A percentile compares a stretch with the other conserved stretches of the same genome.
phyloP scores from a whole-genome alignment of 1,139 yeast species.

The Scheffersomyces lignicola region DNA sequence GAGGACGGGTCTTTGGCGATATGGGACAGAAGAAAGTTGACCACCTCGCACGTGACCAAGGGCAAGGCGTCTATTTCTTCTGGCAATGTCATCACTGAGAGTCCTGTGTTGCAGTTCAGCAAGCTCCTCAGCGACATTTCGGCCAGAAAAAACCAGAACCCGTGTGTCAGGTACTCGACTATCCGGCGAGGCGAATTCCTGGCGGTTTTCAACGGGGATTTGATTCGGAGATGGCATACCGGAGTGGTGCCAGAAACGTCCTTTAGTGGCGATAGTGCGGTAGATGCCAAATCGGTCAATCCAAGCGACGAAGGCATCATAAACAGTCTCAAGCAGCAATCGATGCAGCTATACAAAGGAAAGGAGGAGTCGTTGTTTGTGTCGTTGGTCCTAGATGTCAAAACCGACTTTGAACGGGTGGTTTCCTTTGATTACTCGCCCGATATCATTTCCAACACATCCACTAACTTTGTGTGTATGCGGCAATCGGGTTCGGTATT shows the following conservation, averaged over 20 bases:
- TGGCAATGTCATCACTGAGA: constrained; percentile 37
- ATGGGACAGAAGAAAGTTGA: constrained; percentile 80
- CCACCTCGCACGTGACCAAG: constrained; percentile 18
- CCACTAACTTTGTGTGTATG: constrained; percentile 75
- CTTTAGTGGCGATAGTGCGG: neutral
- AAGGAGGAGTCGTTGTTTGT: constrained; percentile 65
- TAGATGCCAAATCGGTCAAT: neutral
- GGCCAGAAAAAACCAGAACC: constrained; percentile 58
- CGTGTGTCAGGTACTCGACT: constrained; percentile 71
- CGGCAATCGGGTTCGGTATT: constrained; percentile 87
- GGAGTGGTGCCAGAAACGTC: constrained; percentile 53
- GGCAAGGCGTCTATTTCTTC: constrained; percentile 12
- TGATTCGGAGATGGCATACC: constrained; percentile 79
- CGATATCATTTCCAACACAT: constrained; percentile 43
- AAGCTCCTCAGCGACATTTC: constrained; percentile 66
- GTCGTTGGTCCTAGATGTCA: constrained; percentile 71
- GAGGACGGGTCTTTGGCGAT: constrained; percentile 85
- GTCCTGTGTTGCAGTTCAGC: constrained; percentile 66
- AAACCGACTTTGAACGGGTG: constrained; percentile 77
- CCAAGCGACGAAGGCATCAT: constrained; percentile 14
- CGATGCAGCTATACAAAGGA: constrained; percentile 36
- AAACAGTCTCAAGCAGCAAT: constrained; percentile 34
- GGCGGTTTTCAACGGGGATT: constrained; percentile 75
- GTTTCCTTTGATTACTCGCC: constrained; percentile 83
- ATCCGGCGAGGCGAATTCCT: constrained; percentile 73